Evolutionary conservation across 371 early-diverging fungal species (phyloP), one percentile per base, ranked within the genome.

Genomic region (Zychaea mexicana): DNA sequence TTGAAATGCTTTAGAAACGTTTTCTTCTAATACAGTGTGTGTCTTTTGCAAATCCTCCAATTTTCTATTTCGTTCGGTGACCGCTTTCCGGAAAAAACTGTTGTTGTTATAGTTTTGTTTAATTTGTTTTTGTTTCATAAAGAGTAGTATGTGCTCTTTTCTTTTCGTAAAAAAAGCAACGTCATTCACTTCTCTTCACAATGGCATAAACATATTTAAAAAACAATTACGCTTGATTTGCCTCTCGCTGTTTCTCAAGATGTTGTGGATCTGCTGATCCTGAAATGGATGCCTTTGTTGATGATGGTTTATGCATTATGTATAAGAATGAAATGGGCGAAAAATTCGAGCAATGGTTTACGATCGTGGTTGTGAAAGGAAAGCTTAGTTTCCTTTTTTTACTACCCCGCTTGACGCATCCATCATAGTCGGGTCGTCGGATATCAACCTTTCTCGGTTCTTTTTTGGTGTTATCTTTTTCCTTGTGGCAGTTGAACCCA

Each of bases 11-110:
- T 42, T 42, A 42, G 42, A 42, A 42, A 15, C 47, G 19, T 69
- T 65, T 38, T 69, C 70, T 60, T 76, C 64, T 30, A 82, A 61
- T 24, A 60, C 73, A 13, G 67, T 22, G 22, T 77, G 79, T 6
- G 79, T 79, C 32, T 70, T 61, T 26, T 77, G 68, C 22, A 82
- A 54, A 24, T 76, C 76, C 33, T 78, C 76, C 21, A 82, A 49
- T 33, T 72, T 78, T 39, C 64, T 72, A 59, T 70, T 74, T 4
- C 66, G 73, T 28, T 82, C 82, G n/a, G 68, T 69, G 56, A 79
- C 45, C 4, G 77, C 42, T 46, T 66, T 70, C 54, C 75, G 73
- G 46, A 70, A 80, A 8, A 72, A 65, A 17, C 81, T 80, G 39
- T n/a, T n/a, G n/a, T n/a, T n/a, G n/a, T n/a, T n/a, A n/a, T n/a